phyloP scores from a whole-genome alignment of 2,329 filamentous ascomycete genomes.

The Epichloe scottii region DNA sequence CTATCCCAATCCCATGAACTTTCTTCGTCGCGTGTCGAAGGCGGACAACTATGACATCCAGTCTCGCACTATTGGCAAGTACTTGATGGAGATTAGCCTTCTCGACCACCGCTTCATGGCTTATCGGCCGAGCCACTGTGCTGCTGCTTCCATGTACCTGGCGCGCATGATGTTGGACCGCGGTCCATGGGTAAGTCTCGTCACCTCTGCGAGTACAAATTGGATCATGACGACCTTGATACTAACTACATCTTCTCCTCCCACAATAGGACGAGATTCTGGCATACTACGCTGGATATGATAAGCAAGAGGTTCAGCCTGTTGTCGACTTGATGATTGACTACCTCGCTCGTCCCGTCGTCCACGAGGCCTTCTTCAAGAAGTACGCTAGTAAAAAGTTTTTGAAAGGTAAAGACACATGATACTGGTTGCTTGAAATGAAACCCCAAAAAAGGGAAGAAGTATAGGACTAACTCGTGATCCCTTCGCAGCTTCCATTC shows the following conservation, averaged over 20 bases:
- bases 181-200: constrained; percentile 68
- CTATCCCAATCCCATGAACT: constrained; percentile 99
- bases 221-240: constrained; percentile 6
- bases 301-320: constrained; percentile 82
- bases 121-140: constrained; percentile 79
- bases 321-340: constrained; percentile 93
- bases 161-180: constrained; percentile 81
- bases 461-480: constrained; percentile 9
- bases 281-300: constrained; percentile 84
- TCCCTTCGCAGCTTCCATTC: constrained; percentile 58
- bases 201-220: no score
- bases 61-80: constrained; percentile 93
- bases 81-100: constrained; percentile 92
- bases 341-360: constrained; percentile 80
- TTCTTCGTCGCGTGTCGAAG: constrained; percentile 95
- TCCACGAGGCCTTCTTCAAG: constrained; percentile 97
- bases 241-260: no score
- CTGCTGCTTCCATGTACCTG: constrained; percentile 90
- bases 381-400: constrained; percentile 99
- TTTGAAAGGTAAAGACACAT: constrained; percentile 66
- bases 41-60: constrained; percentile 99
- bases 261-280: constrained; percentile 61
- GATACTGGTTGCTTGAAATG: neutral
- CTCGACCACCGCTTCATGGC: constrained; percentile 89
- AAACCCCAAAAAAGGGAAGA: neutral